Percentiles rank a stretch among this genome's conserved stretches.
Conservation (phyloP, 495 filamentous ascomycete species). For the Aspergillus asperescens region DNA sequence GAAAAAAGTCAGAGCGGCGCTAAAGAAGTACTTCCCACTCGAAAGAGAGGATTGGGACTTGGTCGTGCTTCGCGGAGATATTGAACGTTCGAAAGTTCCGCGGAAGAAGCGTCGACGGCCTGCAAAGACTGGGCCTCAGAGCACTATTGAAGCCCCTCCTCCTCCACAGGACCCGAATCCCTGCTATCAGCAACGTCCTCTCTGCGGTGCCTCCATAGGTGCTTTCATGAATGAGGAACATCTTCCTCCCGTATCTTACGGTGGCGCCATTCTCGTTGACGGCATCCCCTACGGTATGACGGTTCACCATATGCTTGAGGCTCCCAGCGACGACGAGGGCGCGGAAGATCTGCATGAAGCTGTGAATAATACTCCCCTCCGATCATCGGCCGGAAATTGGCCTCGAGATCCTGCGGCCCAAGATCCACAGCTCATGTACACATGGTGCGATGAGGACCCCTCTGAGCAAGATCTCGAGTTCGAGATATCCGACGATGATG, state of each 20-base stretch:
- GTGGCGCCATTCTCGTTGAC: constrained; percentile 80
- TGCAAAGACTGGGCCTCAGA: constrained; percentile 32
- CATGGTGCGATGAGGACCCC: constrained; percentile 29
- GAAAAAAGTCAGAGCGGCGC: constrained; percentile 60
- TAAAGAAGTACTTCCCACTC: constrained; percentile 66
- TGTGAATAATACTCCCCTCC: constrained; percentile 22
- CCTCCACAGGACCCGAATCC: constrained; percentile 34
- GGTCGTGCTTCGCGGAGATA: constrained; percentile 63
- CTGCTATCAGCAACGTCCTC: constrained; percentile 65
- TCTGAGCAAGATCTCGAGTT: constrained; percentile 38
- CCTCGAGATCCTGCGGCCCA: constrained; percentile 17
- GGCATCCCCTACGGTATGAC: constrained; percentile 83
- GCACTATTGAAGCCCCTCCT: constrained; percentile 29
- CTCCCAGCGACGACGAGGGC: constrained; percentile 59
- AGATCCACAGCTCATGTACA: constrained; percentile 27
- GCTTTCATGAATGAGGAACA: constrained; percentile 80
- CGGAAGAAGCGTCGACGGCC: constrained; percentile 42
- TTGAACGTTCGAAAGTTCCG: constrained; percentile 59
- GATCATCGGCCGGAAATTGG: constrained; percentile 37
- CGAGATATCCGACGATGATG: constrained; percentile 48
- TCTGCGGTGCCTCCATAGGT: constrained; percentile 88
- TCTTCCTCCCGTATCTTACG: constrained; percentile 82
- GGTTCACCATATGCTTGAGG: constrained; percentile 92
- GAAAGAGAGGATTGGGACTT: constrained; percentile 53
- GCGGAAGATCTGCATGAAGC: constrained; percentile 28